Base-by-base conservation (phyloP, 2,329 filamentous ascomycete species). In the Penicillium digitatum region DNA sequence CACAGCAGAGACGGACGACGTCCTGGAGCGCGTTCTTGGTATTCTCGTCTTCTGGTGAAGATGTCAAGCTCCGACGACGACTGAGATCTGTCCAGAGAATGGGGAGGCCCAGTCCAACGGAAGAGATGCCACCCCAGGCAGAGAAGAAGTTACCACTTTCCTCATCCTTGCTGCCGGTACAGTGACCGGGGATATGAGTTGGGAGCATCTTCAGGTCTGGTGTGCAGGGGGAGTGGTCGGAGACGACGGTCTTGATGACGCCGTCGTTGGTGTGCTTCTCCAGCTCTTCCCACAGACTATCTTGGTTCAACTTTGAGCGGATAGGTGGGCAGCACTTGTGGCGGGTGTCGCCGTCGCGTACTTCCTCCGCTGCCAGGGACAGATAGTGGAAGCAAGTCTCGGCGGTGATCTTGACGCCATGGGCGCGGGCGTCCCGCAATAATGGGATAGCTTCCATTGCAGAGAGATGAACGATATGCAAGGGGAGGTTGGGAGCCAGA, bases 351-450 rank as follows among this genome's bases (percentile, higher is more conserved):
- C 92, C 92, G 61, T 90, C 84, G 55, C 84, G 81, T 55, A 96
- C 89, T 61, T 87, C 81, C 76, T 96, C 92, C 0, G 91, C 86
- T 0, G 89, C 87, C 2, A 96, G 81, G 3, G 88, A 88, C 14
- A 96, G 84, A 74, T 96, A 96, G 78, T 96, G 92, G 81, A 95
- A 96, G 77, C 92, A 96, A 3, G 92, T 96, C 76, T 96, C 92
- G 52, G 92, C 91, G 0, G 91, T 95, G 75, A 96, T 90, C 67
- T 91, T 89, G 69, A 95, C 77, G 40, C 92, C 92, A 2, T 79
- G 76, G 4, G 79, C 78, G 31, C 90, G 85, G 11, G 92, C 92
- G 56, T 84, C 81, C 58, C 86, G 85, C 49, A 96, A 82, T 52
- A 95, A 78, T 0, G 90, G 90, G 56, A 96, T 93, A 42, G 88